Percentiles rank a stretch among this genome's conserved stretches.
Evolutionary conservation across 805 yeast species (phyloP).

Genomic region (Yarrowia phangngaensis): DNA sequence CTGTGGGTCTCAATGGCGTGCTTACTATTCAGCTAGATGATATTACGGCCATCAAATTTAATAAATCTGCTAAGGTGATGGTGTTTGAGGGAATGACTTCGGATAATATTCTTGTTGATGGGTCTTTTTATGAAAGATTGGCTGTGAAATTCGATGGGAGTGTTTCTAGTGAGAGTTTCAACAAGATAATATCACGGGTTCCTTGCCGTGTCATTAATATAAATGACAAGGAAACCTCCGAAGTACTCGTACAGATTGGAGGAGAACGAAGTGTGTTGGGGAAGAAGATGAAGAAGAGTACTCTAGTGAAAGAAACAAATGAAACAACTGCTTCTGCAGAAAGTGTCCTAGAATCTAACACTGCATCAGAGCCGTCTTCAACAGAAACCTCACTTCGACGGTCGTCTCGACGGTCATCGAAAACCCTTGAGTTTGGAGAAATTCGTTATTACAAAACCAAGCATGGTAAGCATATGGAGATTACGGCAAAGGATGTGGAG

Average conservation of each 20-base stretch:
- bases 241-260: neutral
- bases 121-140: neutral
- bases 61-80: neutral
- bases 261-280: neutral
- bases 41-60: neutral
- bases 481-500: slow-evolving; percentile 68
- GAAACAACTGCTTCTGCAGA: no score
- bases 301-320: no score
- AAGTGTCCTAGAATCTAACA: no score
- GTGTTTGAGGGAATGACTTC: neutral
- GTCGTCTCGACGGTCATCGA: neutral
- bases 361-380: no score
- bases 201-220: neutral
- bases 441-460: slow-evolving; percentile 9
- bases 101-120: neutral
- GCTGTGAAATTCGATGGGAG: neutral
- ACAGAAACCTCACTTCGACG: neutral
- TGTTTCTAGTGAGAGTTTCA: neutral
- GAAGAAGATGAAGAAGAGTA: neutral
- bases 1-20: neutral
- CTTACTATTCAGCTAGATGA: neutral
- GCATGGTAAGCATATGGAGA: slow-evolving; percentile 52
- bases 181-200: neutral
- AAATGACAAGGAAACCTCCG: neutral
- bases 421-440: neutral